Evolutionary conservation across 2,329 filamentous ascomycete species (phyloP), one percentile per base, ranked within the genome.

Genomic region (Hypoxylon sp.): DNA sequence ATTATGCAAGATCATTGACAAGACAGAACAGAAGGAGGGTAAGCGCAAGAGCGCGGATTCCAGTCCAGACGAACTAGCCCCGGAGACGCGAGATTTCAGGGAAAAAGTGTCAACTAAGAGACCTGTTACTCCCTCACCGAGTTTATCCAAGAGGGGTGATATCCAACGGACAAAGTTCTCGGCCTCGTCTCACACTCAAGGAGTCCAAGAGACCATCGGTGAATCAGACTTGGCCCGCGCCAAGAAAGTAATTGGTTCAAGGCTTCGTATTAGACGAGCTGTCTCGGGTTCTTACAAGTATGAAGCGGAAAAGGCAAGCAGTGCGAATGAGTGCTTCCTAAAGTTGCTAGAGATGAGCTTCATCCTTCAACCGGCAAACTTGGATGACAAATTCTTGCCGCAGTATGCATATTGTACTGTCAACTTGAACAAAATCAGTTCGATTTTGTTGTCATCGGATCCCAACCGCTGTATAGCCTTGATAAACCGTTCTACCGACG

Each of bases 1-100:
- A 6, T 34, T 74, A 13, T 6, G 59, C 6, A 56, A 57, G 6
- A 36, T 41, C 17, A 67, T 75, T 51, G 67, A 73, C 5, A 53
- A 49, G 32, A 36, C 36, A 3, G 64, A 68, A 38, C 5, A 21
- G 36, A 68, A 64, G 41, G 60, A 30, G 5, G 30, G 17, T 7
- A 60, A 17, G 49, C 52, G 36, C 14, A 62, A 45, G 48, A 45
- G n/a, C 32, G 14, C 13, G 36, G 67, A 71, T 43, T 63, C 51
- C 5, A 72, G 72, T 32, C 68, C 69, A 34, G 75, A 76, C 36
- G 74, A 76, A 50, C 59, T 76, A 30, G 71, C 73, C 21, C 53
- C 36, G 19, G 65, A 67, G 14, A 48, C 25, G 9, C 60, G 65
- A 30, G 73, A 73, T 28, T 59, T 71, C 21, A 36, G n/a, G 48